Conservation (phyloP, 805 yeast genomes). For the Naumovozyma dairenensis region DNA sequence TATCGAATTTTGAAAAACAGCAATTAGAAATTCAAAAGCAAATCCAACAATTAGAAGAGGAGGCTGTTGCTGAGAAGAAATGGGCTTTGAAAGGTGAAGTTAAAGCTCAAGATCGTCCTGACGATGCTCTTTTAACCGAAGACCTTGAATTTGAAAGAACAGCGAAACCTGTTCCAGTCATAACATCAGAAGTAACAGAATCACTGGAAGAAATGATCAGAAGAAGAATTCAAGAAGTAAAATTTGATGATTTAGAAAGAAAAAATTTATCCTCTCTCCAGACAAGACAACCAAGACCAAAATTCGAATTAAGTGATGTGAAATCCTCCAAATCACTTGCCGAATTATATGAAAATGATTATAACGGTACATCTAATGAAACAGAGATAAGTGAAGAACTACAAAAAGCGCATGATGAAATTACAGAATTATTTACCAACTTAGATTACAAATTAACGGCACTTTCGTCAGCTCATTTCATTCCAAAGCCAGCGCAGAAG, state of each 20-base stretch:
- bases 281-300: slow-evolving; percentile 39
- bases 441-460: slow-evolving; percentile 73
- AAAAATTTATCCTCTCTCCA: slow-evolving; percentile 59
- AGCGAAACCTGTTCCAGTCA: slow-evolving; percentile 91
- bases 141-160: slow-evolving; percentile 85
- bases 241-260: slow-evolving; percentile 78
- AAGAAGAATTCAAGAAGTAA: slow-evolving; percentile 61
- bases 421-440: slow-evolving; percentile 50
- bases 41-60: slow-evolving; percentile 71
- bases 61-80: slow-evolving; percentile 78
- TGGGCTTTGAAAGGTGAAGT: slow-evolving; percentile 97
- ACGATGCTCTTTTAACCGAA: slow-evolving; percentile 74
- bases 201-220: slow-evolving; percentile 80
- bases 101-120: slow-evolving; percentile 67
- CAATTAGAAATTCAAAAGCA: slow-evolving; percentile 68
- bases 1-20: slow-evolving; percentile 77
- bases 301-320: slow-evolving; percentile 65
- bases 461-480: slow-evolving; percentile 85
- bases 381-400: slow-evolving; percentile 53
- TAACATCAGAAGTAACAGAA: slow-evolving; percentile 81
- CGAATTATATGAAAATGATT: slow-evolving; percentile 84
- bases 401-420: slow-evolving; percentile 67
- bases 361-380: slow-evolving; percentile 40
- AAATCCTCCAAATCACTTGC: slow-evolving; percentile 85
- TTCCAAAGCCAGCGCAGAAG: slow-evolving; percentile 83